A percentile compares a stretch with the other conserved stretches of the same genome.
These are phyloP conservation scores for Lachancea meyersii DNA, from an alignment of 805 yeast species.

Conservation along the genomic window DNA sequence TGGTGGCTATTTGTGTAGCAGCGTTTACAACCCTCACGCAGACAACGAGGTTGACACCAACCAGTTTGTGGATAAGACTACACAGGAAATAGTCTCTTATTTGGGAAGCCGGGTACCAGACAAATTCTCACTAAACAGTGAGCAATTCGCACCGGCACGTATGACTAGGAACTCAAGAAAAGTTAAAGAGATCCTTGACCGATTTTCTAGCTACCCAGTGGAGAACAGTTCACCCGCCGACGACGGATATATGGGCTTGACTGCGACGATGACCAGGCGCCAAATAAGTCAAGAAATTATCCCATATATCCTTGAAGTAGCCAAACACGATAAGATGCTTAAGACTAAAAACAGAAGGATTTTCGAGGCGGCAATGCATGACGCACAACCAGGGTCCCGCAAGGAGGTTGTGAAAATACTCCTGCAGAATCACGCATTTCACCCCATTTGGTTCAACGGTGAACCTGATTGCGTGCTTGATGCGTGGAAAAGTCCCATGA, in stretches of 20 bases:
- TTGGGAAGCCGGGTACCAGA: conserved; percentile 4
- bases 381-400: conserved; percentile 14
- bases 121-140: conserved; percentile 1
- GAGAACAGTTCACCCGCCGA: conserved; percentile 1
- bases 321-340: conserved; percentile 17
- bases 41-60: background rate
- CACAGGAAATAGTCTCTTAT: background rate
- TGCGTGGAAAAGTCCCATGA: conserved; percentile 17
- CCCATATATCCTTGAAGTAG: conserved; percentile 25
- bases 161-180: conserved; percentile 27
- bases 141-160: conserved; percentile 12
- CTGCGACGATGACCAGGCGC: conserved; percentile 6
- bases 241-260: conserved; percentile 1
- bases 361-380: conserved; percentile 11
- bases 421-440: conserved; percentile 17
- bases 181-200: conserved; percentile 21
- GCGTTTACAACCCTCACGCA: background rate
- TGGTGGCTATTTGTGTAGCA: conserved; percentile 7
- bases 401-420: conserved; percentile 20
- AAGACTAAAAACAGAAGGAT: conserved; percentile 18
- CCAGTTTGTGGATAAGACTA: background rate
- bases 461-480: conserved; percentile 19
- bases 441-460: conserved; percentile 21
- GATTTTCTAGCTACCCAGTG: conserved; percentile 16
- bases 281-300: conserved; percentile 17